Conservation (phyloP, 2,329 filamentous ascomycete species). For the Tricladium varicosporioides region DNA sequence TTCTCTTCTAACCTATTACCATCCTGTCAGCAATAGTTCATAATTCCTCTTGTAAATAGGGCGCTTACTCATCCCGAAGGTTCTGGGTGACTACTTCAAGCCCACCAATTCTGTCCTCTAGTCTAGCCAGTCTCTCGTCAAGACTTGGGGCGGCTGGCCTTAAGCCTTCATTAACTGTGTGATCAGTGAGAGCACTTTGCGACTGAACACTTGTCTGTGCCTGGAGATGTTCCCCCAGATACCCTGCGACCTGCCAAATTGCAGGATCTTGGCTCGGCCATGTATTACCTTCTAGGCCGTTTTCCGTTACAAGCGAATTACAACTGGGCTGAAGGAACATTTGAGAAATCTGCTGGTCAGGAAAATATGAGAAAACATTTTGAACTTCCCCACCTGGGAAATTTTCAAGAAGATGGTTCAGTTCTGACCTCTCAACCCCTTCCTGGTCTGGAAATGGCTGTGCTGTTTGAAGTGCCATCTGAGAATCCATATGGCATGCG, state of each 20-base stretch:
- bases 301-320: neutral
- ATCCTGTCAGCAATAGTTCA: neutral
- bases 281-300: neutral
- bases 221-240: neutral
- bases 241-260: neutral
- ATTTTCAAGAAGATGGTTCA: neutral
- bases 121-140: neutral
- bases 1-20: conserved; percentile 3
- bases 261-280: neutral
- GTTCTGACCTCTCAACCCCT: neutral
- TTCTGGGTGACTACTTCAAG: conserved; percentile 6
- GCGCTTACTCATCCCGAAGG: conserved; percentile 4
- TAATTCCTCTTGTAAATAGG: neutral
- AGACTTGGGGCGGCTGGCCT: neutral
- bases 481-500: neutral
- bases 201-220: neutral
- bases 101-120: conserved; percentile 3
- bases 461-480: neutral
- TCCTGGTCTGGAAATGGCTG: neutral
- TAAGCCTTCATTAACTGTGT: neutral
- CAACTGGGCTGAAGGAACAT: neutral
- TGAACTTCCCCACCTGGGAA: neutral
- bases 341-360: neutral
- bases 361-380: neutral
- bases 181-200: neutral